phyloP scores from a whole-genome alignment of 176 grass and related monocot genomes.

The Echinochloa phyllopogon region DNA sequence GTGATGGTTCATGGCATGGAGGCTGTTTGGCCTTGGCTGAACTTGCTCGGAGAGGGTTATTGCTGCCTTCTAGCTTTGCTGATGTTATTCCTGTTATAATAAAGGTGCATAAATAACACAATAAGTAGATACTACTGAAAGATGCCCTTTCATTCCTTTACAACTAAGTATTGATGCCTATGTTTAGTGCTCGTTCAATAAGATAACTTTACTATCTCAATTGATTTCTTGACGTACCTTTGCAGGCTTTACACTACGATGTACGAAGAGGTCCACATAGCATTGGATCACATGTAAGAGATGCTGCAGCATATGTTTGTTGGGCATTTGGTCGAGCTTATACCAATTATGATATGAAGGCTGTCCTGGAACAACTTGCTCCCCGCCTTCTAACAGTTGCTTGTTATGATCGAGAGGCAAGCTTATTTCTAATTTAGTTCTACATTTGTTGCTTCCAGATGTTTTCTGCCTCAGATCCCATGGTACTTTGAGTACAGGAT shows the following conservation, averaged over 20 bases:
- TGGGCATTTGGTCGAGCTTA: slow-evolving; percentile 99
- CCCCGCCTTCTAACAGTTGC: slow-evolving; percentile 86
- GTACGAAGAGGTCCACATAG: slow-evolving; percentile 89
- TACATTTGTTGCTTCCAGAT: slow-evolving; percentile 32
- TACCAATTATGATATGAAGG: slow-evolving; percentile 85
- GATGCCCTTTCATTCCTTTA: background rate
- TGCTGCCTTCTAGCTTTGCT: slow-evolving; percentile 84
- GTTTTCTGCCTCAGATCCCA: slow-evolving; percentile 21
- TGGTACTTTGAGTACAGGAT: slow-evolving; percentile 37
- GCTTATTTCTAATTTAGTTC: slow-evolving; percentile 43
- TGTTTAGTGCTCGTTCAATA: slow-evolving; percentile 28
- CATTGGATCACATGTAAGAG: slow-evolving; percentile 96
- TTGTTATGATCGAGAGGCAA: slow-evolving; percentile 98
- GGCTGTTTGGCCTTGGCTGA: slow-evolving; percentile 98
- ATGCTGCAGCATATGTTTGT: slow-evolving; percentile 96
- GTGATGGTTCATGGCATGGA: slow-evolving; percentile 96
- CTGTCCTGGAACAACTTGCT: slow-evolving; percentile 82
- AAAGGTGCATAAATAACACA: slow-evolving; percentile 55
- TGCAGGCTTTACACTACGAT: slow-evolving; percentile 94
- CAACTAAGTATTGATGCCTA: slow-evolving; percentile 17
- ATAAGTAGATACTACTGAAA: background rate
- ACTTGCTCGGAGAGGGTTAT: slow-evolving; percentile 85
- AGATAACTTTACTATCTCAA: slow-evolving; percentile 10
- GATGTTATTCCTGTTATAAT: slow-evolving; percentile 86
- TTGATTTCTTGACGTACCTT: slow-evolving; percentile 33